Percentiles rank a stretch among this genome's conserved stretches.
These are phyloP conservation scores for Salvia splendens DNA, from an alignment of 257 asterid genomes.

Conservation along the genomic window DNA sequence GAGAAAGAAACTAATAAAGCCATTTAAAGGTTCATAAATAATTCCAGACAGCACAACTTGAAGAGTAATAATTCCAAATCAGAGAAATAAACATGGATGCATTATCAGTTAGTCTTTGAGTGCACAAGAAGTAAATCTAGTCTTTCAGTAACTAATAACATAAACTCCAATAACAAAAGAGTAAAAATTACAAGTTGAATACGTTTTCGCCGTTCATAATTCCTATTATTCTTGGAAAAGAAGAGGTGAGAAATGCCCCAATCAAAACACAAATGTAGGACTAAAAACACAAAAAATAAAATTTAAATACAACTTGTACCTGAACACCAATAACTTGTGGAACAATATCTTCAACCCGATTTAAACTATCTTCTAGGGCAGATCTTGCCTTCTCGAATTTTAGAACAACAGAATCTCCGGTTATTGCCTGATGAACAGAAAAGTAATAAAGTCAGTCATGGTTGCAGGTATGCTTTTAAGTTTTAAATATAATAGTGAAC, in stretches of 20 bases:
- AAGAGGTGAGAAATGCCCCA: not conserved
- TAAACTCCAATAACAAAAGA: too few species aligned
- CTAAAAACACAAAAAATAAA: not conserved
- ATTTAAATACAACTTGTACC: constrained; percentile 45
- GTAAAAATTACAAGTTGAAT: not conserved
- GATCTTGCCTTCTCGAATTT: constrained; percentile 94
- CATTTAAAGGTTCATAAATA: too few species aligned
- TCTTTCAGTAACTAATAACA: too few species aligned
- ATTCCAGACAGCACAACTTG: not conserved
- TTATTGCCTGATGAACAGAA: constrained; percentile 68
- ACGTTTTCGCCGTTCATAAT: not conserved
- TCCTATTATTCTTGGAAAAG: not conserved
- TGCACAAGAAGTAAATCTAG: not conserved
- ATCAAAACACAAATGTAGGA: not conserved
- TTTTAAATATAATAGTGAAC: not conserved
- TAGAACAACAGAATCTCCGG: constrained; percentile 86
- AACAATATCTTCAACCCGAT: constrained; percentile 92
- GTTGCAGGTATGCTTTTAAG: constrained; percentile 12
- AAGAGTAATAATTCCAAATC: not conserved
- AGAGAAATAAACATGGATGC: not conserved
- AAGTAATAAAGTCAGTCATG: constrained; percentile 21
- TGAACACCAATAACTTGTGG: constrained; percentile 83
- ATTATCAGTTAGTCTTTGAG: constrained; percentile 2
- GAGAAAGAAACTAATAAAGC: constrained; percentile 11
- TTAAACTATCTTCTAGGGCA: constrained; percentile 85